phyloP scores from a whole-genome alignment of 2,329 filamentous ascomycete species.

The Nemania sp. region DNA sequence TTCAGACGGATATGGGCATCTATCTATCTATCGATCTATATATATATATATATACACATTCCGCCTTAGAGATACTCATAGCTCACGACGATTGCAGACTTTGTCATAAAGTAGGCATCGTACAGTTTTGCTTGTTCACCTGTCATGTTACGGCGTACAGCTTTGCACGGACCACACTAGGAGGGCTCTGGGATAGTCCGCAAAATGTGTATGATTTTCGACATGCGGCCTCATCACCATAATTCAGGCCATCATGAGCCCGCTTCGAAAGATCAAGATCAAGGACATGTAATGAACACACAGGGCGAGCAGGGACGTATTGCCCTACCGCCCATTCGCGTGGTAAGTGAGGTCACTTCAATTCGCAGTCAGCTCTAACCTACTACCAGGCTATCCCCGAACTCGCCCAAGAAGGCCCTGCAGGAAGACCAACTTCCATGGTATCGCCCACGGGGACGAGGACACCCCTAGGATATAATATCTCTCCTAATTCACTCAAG shows the following conservation, averaged over 20 bases:
- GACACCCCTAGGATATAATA: conserved; percentile 49
- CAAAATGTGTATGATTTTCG: background rate
- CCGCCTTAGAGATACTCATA: too few species aligned
- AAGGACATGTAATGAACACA: conserved; percentile 44
- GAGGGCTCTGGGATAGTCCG: too few species aligned
- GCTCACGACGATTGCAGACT: background rate
- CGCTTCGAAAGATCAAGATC: conserved; percentile 46
- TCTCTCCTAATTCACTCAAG: conserved; percentile 55
- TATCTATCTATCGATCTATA: too few species aligned
- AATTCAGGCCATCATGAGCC: conserved; percentile 22
- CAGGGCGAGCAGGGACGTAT: conserved; percentile 48
- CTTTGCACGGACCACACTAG: too few species aligned
- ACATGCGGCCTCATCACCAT: background rate
- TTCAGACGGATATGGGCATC: too few species aligned
- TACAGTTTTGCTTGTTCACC: too few species aligned
- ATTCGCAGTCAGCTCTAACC: conserved; percentile 28
- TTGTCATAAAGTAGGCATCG: background rate
- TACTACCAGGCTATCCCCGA: conserved; percentile 51
- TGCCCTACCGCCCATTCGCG: conserved; percentile 57
- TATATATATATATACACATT: too few species aligned
- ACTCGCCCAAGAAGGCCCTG: conserved; percentile 41
- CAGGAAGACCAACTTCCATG: conserved; percentile 42
- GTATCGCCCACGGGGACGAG: conserved; percentile 43
- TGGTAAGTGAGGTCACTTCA: conserved; percentile 45
- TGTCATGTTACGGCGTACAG: too few species aligned